phyloP scores from a whole-genome alignment of 352 stramenopile species.

The Phytophthora ohioensis region DNA sequence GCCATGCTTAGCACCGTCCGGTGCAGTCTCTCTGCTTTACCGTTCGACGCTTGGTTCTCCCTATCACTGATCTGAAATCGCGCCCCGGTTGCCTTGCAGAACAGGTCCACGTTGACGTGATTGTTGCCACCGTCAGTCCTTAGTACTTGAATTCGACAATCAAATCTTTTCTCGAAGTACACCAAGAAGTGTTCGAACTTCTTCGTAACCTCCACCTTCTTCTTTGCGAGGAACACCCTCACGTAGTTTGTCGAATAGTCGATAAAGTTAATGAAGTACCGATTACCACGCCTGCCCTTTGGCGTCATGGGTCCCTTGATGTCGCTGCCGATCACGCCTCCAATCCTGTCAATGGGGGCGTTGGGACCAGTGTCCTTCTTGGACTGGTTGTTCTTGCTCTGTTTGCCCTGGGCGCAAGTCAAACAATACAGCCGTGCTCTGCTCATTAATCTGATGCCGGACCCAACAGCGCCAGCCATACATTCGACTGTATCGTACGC shows the following conservation, averaged over 20 bases:
- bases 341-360: too few species aligned
- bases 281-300: constrained; percentile 4
- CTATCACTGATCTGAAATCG: too few species aligned
- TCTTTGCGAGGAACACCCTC: constrained; percentile 1
- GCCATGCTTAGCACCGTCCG: too few species aligned
- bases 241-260: constrained; percentile 3
- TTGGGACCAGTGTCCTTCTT: too few species aligned
- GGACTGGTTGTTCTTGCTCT: background rate
- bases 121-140: background rate
- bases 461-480: background rate
- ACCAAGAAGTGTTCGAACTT: too few species aligned
- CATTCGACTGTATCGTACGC: constrained; percentile 12
- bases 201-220: background rate
- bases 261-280: constrained; percentile 19
- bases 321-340: constrained; percentile 6
- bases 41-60: too few species aligned
- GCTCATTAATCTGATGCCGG: constrained; percentile 1
- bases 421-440: background rate
- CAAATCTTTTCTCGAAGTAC: too few species aligned
- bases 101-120: background rate
- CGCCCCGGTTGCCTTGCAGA: too few species aligned
- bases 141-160: background rate
- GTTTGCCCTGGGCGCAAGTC: constrained; percentile 2
- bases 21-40: too few species aligned
- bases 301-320: constrained; percentile 19